Evolutionary conservation across 2,329 filamentous ascomycete genomes (phyloP).

Genomic region (Cladosporium colombiae): DNA sequence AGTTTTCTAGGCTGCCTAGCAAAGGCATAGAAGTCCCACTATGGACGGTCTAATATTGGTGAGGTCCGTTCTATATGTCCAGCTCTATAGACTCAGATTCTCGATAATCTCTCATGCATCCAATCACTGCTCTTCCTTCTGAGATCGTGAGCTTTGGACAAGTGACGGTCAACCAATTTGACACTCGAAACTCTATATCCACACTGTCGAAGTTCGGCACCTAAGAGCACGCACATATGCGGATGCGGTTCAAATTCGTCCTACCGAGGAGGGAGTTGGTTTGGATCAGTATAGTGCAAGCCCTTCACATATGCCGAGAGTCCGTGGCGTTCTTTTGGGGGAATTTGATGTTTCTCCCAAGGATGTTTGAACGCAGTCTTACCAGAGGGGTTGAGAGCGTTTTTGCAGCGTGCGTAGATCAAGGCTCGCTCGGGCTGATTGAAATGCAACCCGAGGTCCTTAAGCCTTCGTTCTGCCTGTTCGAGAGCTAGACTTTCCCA

Average conservation of each 20-base stretch:
- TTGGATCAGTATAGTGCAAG: constrained; percentile 5
- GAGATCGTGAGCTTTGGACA: constrained; percentile 15
- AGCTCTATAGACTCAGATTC: constrained; percentile 18
- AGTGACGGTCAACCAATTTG: constrained; percentile 15
- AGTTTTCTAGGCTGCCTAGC: constrained; percentile 1
- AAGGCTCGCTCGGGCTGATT: neutral
- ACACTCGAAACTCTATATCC: constrained; percentile 11
- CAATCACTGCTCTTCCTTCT: neutral
- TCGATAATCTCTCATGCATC: constrained; percentile 16
- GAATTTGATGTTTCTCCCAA: constrained; percentile 13
- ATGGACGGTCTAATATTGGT: constrained; percentile 15
- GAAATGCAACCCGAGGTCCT: neutral
- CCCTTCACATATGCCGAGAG: constrained; percentile 6
- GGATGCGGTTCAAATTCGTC: constrained; percentile 14
- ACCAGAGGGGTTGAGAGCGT: constrained; percentile 17
- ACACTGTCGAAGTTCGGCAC: constrained; percentile 13
- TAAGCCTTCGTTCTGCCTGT: neutral
- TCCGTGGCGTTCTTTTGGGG: neutral
- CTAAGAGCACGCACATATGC: constrained; percentile 10
- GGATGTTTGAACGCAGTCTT: constrained; percentile 19
- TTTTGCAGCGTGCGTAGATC: constrained; percentile 17
- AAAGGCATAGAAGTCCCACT: neutral
- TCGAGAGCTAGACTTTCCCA: neutral
- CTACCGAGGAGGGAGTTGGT: constrained; percentile 3
- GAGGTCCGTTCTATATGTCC: constrained; percentile 19